These are phyloP conservation scores for Ettlia oleoabundans DNA, from an alignment of 139 green algal species.

Conservation along the genomic window DNA sequence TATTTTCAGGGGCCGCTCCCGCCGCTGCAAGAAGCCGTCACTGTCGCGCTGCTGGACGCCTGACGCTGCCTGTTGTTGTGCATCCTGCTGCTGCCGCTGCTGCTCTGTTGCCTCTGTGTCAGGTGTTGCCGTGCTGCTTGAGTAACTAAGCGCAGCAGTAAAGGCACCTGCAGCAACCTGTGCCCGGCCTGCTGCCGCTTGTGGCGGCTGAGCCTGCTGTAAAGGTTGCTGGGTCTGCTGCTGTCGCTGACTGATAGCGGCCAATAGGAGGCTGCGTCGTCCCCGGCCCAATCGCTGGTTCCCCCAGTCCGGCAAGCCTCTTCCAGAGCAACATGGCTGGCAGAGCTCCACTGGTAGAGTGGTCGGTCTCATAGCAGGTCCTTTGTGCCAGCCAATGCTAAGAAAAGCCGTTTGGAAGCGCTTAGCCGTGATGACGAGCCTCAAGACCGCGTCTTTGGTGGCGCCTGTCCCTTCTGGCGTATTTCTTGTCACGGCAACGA, in stretches of 20 bases:
- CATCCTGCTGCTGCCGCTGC: not conserved
- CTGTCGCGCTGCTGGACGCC: not conserved
- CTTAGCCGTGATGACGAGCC: too few relatives aligned
- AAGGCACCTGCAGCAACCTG: not conserved
- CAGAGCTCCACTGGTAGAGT: too few relatives aligned
- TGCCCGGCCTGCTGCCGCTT: not conserved
- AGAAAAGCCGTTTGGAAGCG: too few relatives aligned
- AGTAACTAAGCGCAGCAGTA: not conserved
- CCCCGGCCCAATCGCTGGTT: too few relatives aligned
- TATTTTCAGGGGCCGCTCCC: constrained; percentile 77
- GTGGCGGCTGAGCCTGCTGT: not conserved
- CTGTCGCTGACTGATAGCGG: not conserved
- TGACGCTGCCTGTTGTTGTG: not conserved
- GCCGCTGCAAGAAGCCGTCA: constrained; percentile 13
- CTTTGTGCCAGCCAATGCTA: too few relatives aligned
- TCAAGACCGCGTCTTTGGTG: too few relatives aligned
- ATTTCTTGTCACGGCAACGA: too few relatives aligned
- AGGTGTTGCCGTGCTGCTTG: not conserved
- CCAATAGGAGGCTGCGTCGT: too few relatives aligned
- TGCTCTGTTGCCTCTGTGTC: not conserved
- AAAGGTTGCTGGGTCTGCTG: not conserved
- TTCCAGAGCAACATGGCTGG: too few relatives aligned
- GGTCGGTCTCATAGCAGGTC: too few relatives aligned
- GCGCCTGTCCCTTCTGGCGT: too few relatives aligned
- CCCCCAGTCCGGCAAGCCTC: too few relatives aligned